Evolutionary conservation across 2,329 filamentous ascomycete species (phyloP), one percentile per base, ranked within the genome.

Genomic region (Dothidotthia symphoricarpi): DNA sequence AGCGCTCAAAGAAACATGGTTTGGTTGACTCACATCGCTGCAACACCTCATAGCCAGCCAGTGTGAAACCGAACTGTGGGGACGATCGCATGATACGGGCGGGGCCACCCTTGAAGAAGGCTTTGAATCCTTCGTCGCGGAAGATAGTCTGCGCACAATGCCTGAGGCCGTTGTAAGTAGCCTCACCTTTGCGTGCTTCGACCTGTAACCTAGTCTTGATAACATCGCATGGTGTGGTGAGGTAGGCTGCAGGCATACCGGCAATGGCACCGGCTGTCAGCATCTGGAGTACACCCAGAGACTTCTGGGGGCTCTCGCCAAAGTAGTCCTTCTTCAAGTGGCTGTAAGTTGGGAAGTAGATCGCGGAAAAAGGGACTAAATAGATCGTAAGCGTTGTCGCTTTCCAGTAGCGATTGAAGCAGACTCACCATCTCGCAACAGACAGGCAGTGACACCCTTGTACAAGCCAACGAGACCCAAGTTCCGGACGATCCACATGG

Each of bases 151-250:
- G 71, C 25, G 93, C 93, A 36, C 84, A 87, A 70, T 98, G 88
- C 39, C 88, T 81, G 31, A 98, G 78, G 31, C 86, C 87, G 28
- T 81, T 93, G 76, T 98, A 98, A 32, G 78, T 77, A 3, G 83
- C 84, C 59, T 98, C 91, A 48, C 93, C 93, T 76, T 97, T 97
- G 51, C 93, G 86, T 15, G 91, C 90, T 70, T 98, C 93, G 42
- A 98, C 93, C 69, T 98, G 93, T 43, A 98, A 78, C 66, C 93
- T 86, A 3, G 93, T 98, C 78, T 98, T 98, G 83, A 98, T 97
- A 46, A 98, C 93, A 63, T 98, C 93, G 74, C 87, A 96, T 0
- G 93, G 93, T 2, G 93, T 98, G 16, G 93, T 98, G 47, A 98
- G 77, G 73, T 98, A 98, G 10, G 73, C 73, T 12, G 73, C 72